Evolutionary conservation across 2,329 filamentous ascomycete genomes (phyloP).

Genomic region (Colletotrichum musae): DNA sequence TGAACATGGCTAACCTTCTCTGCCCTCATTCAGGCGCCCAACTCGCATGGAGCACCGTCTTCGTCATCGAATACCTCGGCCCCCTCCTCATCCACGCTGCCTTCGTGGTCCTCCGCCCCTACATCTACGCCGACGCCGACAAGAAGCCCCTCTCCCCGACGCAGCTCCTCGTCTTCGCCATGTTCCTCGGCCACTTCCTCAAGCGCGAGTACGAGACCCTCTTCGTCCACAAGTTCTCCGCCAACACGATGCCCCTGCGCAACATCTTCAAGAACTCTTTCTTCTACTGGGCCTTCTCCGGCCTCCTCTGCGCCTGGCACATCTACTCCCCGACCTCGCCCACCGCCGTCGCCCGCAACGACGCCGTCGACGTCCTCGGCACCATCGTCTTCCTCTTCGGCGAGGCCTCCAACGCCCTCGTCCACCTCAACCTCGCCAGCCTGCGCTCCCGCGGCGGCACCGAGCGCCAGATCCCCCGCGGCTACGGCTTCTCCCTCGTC

Average conservation of each 20-base stretch:
- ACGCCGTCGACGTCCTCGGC: constrained; percentile 75
- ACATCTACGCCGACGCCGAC: constrained; percentile 63
- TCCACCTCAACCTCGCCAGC: constrained; percentile 83
- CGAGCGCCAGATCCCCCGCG: constrained; percentile 88
- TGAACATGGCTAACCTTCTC: constrained; percentile 11
- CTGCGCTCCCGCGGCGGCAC: constrained; percentile 85
- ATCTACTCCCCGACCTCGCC: constrained; percentile 84
- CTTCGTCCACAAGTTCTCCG: constrained; percentile 95
- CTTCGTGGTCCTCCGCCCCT: constrained; percentile 79
- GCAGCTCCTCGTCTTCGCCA: constrained; percentile 81
- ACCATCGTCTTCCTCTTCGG: constrained; percentile 81
- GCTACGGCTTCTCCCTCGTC: constrained; percentile 87
- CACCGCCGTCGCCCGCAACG: constrained; percentile 67
- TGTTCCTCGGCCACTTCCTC: constrained; percentile 87
- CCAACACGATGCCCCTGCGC: constrained; percentile 89
- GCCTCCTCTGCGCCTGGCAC: constrained; percentile 85
- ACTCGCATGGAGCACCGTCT: constrained; percentile 93
- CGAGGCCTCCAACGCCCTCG: constrained; percentile 84
- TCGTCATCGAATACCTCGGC: constrained; percentile 94
- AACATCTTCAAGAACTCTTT: constrained; percentile 97
- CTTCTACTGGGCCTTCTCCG: constrained; percentile 93
- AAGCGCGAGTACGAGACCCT: constrained; percentile 97
- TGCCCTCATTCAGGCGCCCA: constrained; percentile 76
- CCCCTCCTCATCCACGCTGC: constrained; percentile 89
- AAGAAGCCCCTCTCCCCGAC: constrained; percentile 70